Percentiles rank a stretch among this genome's conserved stretches.
phyloP scores from a whole-genome alignment of 768 basidiomycete species.

The Mycena leptocephala region DNA sequence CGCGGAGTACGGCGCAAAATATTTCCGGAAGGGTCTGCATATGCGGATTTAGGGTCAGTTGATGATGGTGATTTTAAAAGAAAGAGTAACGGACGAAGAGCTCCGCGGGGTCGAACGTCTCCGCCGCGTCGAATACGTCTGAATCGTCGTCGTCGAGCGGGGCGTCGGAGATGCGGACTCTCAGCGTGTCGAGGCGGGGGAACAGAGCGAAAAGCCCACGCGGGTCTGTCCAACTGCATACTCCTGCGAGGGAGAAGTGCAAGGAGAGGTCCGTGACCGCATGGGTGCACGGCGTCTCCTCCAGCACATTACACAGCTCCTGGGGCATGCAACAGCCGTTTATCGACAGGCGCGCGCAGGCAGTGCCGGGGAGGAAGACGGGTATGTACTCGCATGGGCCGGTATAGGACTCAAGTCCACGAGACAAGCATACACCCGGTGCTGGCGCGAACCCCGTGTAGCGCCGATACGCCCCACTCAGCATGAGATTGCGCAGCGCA shows the following conservation, averaged over 20 bases:
- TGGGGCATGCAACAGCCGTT: not conserved
- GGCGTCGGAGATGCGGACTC: not conserved
- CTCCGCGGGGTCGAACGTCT: not conserved
- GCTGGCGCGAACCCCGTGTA: not conserved
- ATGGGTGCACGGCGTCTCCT: not conserved
- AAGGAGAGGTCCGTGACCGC: not conserved
- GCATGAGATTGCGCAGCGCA: not conserved
- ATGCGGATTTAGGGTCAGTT: not conserved
- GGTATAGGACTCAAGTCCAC: not conserved
- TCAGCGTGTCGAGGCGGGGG: not conserved
- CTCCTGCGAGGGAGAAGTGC: not conserved
- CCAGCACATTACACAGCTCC: not conserved
- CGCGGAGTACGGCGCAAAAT: not conserved
- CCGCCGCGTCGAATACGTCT: not conserved
- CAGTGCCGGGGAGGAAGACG: constrained; percentile 16
- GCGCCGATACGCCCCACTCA: constrained; percentile 8
- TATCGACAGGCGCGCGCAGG: not conserved
- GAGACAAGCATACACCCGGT: not conserved
- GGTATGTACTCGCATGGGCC: constrained; percentile 18
- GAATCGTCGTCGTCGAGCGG: constrained; percentile 1
- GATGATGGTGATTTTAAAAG: too few species aligned
- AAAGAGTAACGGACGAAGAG: not conserved
- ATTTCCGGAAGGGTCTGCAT: not conserved
- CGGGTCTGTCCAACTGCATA: not conserved
- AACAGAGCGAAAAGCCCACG: not conserved